Evolutionary conservation across 2,329 filamentous ascomycete species (phyloP), one percentile per base, ranked within the genome.

Genomic region (Hypocrella siamensis): DNA sequence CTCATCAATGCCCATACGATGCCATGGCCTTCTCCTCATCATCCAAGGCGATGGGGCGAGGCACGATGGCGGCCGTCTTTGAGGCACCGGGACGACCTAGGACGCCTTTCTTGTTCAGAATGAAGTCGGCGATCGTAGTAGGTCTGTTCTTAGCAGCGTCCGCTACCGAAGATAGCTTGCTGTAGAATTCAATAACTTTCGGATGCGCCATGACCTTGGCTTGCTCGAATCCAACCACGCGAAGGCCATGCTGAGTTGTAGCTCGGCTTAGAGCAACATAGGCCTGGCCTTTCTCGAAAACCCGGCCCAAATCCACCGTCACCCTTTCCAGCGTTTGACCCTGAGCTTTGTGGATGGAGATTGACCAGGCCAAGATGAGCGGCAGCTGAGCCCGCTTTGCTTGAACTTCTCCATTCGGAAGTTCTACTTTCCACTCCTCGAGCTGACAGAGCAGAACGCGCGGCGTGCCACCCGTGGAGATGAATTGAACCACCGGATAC

Each of bases 311-410:
- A 49, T 98, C 85, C 17, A 98, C 90, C 48, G 93, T 93, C 37
- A 98, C 90, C 31, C 88, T 70, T 47, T 93, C 85, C 17, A 94
- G 61, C 1, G 88, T 96, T 53, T 96, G 88, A 2, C 88, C 88
- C 51, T 96, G 88, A 1, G 90, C 90, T 57, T 98, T 98, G 62
- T 98, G 90, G 37, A 98, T 98, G 1, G 85, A 93, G 15, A 98
- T 60, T 2, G 90, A 90, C 90, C 90, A 98, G 0, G 90, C 90
- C 19, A 98, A 65, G 39, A 98, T 96, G 31, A 98, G 65, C 1
- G 90, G 90, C 2, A 88, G 55, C 45, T 88, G 82, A 28, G 68
- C 69, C 25, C 90, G 79, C 38, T 83, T 82, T 2, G 90, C 90
- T 52, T 93, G 85, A 1, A 96, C 67, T 51, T 96, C 86, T 29